Conservation (phyloP, 1,139 yeast genomes). For the Blastobotrys ciferrii region DNA sequence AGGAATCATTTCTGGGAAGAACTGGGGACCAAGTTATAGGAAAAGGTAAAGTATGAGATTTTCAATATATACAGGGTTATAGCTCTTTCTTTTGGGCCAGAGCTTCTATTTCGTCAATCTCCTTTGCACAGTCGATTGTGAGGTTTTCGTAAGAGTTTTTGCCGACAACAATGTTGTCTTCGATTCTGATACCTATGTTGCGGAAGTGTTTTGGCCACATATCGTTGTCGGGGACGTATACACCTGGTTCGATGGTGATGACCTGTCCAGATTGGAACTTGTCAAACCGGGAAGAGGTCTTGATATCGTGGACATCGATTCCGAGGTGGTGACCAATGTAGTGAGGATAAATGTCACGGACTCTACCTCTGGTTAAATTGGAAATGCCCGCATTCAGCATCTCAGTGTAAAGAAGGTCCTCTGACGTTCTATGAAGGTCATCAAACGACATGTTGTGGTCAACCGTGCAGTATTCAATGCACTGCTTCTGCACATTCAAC, state of each 20-base stretch:
- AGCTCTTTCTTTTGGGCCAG: constrained; percentile 2
- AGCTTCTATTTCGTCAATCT: constrained; percentile 70
- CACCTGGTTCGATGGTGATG: constrained; percentile 91
- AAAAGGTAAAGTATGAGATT: no score
- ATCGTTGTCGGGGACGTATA: constrained; percentile 71
- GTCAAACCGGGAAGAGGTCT: constrained; percentile 50
- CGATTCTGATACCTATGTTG: constrained; percentile 91
- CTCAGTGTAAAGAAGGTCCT: constrained; percentile 57
- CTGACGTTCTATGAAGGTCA: constrained; percentile 73
- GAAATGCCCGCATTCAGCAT: constrained; percentile 70
- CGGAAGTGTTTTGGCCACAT: constrained; percentile 78
- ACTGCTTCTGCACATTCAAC: constrained; percentile 72
- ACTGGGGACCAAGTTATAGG: no score
- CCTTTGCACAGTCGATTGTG: constrained; percentile 82
- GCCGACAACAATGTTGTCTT: constrained; percentile 84
- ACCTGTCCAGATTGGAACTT: constrained; percentile 45
- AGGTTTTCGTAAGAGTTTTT: constrained; percentile 55
- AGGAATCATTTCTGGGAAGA: no score
- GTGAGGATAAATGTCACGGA: constrained; percentile 73
- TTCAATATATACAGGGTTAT: no score
- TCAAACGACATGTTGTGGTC: constrained; percentile 55
- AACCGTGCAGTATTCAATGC: constrained; percentile 67
- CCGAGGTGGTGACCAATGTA: constrained; percentile 96
- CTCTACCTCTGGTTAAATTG: constrained; percentile 24
- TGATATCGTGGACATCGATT: constrained; percentile 81